Conservation (phyloP, 805 yeast species). For the Wickerhamiella australiensis region DNA sequence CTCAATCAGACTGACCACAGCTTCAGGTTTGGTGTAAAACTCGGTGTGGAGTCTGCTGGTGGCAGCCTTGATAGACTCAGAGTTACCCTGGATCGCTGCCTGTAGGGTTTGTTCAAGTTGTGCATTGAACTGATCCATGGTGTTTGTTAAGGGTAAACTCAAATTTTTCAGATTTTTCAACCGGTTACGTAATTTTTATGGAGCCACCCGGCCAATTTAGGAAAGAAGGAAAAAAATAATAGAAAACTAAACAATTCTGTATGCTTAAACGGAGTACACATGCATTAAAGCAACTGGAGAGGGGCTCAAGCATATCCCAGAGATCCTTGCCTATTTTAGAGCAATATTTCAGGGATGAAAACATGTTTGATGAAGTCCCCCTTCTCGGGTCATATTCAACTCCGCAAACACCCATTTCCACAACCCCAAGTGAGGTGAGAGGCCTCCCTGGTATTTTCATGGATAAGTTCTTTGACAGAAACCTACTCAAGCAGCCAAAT, state of each 20-base stretch:
- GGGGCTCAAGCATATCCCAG: not conserved
- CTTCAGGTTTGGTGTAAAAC: conserved; percentile 54
- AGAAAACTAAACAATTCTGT: not conserved
- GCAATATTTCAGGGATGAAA: not conserved
- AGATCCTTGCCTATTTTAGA: not conserved
- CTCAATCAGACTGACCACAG: conserved; percentile 74
- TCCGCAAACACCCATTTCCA: conserved; percentile 2
- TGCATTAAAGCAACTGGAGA: not conserved
- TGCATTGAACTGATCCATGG: conserved; percentile 35
- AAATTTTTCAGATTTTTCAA: conserved; percentile 1
- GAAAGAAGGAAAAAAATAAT: too few species aligned
- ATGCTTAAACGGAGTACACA: not conserved
- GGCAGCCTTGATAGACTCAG: conserved; percentile 71
- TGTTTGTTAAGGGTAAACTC: not conserved
- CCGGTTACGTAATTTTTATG: not conserved
- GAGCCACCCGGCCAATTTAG: too few species aligned
- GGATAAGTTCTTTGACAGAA: not conserved
- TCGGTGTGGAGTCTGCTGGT: conserved; percentile 60
- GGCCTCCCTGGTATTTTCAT: conserved; percentile 3
- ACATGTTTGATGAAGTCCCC: not conserved
- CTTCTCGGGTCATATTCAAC: not conserved
- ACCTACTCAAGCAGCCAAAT: not conserved
- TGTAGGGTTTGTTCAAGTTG: conserved; percentile 68
- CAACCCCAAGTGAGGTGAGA: conserved; percentile 1
- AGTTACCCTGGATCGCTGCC: conserved; percentile 63